phyloP scores from a whole-genome alignment of 306 rosid species.

The Vigna hirtella region DNA sequence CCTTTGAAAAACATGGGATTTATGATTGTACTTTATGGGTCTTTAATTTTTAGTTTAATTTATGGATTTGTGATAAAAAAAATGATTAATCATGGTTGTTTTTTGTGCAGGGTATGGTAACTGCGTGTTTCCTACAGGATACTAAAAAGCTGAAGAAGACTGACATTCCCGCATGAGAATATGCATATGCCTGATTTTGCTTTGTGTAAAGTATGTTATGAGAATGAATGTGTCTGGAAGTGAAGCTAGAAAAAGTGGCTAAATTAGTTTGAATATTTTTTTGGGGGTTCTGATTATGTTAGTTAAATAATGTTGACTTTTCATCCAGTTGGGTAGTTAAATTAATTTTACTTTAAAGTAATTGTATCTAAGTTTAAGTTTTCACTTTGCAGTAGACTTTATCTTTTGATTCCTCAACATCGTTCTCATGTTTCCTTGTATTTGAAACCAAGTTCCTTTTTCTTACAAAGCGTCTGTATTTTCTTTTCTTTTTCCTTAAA shows the following conservation, averaged over 20 bases:
- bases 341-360: slow-evolving; percentile 34
- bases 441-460: not conserved
- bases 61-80: not conserved
- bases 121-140: slow-evolving; percentile 81
- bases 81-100: not conserved
- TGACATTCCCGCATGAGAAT: slow-evolving; percentile 3
- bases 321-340: slow-evolving; percentile 15
- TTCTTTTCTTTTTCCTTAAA: too few relatives aligned
- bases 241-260: not conserved
- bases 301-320: slow-evolving; percentile 38
- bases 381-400: slow-evolving; percentile 1
- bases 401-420: not conserved
- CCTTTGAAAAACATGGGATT: not conserved
- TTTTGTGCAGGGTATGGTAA: slow-evolving; percentile 74
- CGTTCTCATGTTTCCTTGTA: not conserved
- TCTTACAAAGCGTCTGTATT: not conserved
- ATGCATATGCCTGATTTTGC: slow-evolving; percentile 31
- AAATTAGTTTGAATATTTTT: slow-evolving; percentile 21
- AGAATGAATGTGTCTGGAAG: not conserved
- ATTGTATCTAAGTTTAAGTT: slow-evolving; percentile 35
- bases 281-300: slow-evolving; percentile 36
- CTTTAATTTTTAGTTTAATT: not conserved
- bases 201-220: slow-evolving; percentile 42
- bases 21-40: not conserved
- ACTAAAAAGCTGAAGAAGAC: slow-evolving; percentile 48